Conservation (phyloP, 2,329 filamentous ascomycete genomes). For the Niveomyces coronatus region DNA sequence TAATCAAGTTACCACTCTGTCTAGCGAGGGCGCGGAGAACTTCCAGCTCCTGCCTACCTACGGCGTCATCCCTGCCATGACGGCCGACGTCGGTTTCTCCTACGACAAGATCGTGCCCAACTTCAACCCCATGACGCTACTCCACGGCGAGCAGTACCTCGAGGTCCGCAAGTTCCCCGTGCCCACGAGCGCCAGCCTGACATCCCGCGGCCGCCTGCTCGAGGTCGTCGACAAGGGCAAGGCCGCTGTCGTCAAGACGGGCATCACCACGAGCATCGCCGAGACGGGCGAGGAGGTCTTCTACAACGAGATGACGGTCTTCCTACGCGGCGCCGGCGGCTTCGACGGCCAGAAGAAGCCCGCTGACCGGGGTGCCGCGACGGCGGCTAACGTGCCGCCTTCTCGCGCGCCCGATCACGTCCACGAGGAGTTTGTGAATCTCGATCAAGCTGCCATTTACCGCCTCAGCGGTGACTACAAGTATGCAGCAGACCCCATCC, state of each 20-base stretch:
- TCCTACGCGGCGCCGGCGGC: conserved; percentile 82
- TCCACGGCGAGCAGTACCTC: conserved; percentile 97
- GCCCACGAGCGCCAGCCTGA: conserved; percentile 68
- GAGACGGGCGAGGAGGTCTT: conserved; percentile 83
- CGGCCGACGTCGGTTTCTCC: conserved; percentile 68
- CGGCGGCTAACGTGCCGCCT: conserved; percentile 69
- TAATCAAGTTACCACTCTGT: background rate
- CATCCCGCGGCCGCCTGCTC: conserved; percentile 69
- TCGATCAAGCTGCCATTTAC: conserved; percentile 90
- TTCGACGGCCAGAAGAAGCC: conserved; percentile 79
- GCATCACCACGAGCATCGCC: conserved; percentile 74
- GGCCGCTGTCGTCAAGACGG: conserved; percentile 72
- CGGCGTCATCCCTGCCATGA: conserved; percentile 91
- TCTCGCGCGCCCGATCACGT: conserved; percentile 68
- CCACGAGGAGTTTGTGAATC: conserved; percentile 74
- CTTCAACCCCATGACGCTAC: conserved; percentile 96
- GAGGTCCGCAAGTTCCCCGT: conserved; percentile 89
- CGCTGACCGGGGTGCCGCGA: conserved; percentile 66
- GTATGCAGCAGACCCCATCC: too few relatives aligned
- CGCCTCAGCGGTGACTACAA: conserved; percentile 91
- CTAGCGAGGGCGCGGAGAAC: conserved; percentile 68
- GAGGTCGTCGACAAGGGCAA: conserved; percentile 95
- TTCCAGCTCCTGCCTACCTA: conserved; percentile 95
- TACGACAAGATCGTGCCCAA: conserved; percentile 81
- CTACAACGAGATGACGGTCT: conserved; percentile 93